Evolutionary conservation across 441 rosid genomes (phyloP).

Genomic region (Daphne laureola): DNA sequence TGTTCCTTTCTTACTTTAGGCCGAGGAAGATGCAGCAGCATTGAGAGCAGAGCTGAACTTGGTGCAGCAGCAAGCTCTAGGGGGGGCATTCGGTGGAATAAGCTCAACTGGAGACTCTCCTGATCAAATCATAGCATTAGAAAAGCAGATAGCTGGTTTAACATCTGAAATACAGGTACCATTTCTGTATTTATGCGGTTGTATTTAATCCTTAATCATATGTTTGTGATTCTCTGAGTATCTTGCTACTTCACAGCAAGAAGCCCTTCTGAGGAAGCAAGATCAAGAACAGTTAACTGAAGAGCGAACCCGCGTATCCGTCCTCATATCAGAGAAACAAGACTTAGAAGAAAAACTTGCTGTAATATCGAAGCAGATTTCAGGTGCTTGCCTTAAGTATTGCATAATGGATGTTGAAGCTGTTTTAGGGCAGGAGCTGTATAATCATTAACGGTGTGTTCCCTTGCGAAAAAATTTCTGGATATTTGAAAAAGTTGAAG

Average conservation of each 20-base stretch:
- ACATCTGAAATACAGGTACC: constrained; percentile 69
- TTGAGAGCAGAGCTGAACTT: constrained; percentile 71
- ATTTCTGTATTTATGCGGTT: constrained; percentile 10
- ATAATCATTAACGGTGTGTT: too few species aligned
- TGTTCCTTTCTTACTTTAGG: constrained; percentile 36
- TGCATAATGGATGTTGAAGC: neutral
- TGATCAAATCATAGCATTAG: constrained; percentile 44
- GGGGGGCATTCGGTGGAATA: constrained; percentile 32
- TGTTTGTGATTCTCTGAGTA: constrained; percentile 23
- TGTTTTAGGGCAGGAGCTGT: too few species aligned
- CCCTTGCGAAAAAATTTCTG: too few species aligned
- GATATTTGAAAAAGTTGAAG: too few species aligned
- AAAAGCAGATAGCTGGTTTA: constrained; percentile 51
- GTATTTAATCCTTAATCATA: constrained; percentile 2
- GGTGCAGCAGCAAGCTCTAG: constrained; percentile 59
- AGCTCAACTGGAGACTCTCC: constrained; percentile 27
- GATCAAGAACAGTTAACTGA: constrained; percentile 46
- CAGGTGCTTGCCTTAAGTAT: constrained; percentile 34
- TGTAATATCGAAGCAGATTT: constrained; percentile 30
- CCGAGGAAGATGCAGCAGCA: constrained; percentile 95
- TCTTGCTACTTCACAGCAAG: constrained; percentile 44
- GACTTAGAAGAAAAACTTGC: constrained; percentile 63
- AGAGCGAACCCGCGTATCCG: constrained; percentile 61
- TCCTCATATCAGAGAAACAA: constrained; percentile 64
- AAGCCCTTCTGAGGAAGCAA: constrained; percentile 56